Base-by-base conservation (phyloP, 208 protist species). In the Trypanosoma lewisi region DNA sequence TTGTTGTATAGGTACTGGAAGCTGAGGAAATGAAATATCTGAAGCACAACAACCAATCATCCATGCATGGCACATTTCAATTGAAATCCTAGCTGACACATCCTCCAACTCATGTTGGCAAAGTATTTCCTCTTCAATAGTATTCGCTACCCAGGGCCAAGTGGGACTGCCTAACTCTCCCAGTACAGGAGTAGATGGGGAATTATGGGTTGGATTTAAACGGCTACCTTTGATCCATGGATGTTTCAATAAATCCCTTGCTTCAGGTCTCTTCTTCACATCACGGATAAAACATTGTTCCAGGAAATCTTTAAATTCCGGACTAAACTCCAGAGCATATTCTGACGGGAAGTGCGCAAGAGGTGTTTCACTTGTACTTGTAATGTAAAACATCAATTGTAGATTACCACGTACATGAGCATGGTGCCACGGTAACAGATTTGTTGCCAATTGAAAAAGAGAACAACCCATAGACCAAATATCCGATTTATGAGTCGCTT, bases 301-400 rank as follows among this genome's bases (percentile, higher is more conserved):
- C 77, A 96, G 80, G 57, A 96, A 96, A 58, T 94, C 59, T 42
- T 88, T 54, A 65, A 96, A 91, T 60, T 90, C 84, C 3, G 73
- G 37, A 30, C 80, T 88, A 62, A 95, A 95, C 25, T 89, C 81
- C 39, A 50, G 62, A 8, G 68, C 61, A 36, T 80, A 63, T 39
- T 87, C 82, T 16, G 75, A 47, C 19, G 73, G 50, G 6, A 82
- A 77, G 11, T 87, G 52, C 3, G 88, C 79, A 61, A 93, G 78
- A 7, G 89, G 85, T 19, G 89, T 82, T 52, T 93, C 83, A 44
- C 80, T 87, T 1, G 85, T 86, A 1, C 85, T 91, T 14, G 84
- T 91, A 55, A 95, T 89, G 73, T 93, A 93, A 73, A 95, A 95
- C 83, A 92, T 95, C 28, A 95, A 71, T 16, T 81, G 84, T 6